Evolutionary conservation across 257 asterid genomes (phyloP).

Genomic region (Euphrasia confusa): DNA sequence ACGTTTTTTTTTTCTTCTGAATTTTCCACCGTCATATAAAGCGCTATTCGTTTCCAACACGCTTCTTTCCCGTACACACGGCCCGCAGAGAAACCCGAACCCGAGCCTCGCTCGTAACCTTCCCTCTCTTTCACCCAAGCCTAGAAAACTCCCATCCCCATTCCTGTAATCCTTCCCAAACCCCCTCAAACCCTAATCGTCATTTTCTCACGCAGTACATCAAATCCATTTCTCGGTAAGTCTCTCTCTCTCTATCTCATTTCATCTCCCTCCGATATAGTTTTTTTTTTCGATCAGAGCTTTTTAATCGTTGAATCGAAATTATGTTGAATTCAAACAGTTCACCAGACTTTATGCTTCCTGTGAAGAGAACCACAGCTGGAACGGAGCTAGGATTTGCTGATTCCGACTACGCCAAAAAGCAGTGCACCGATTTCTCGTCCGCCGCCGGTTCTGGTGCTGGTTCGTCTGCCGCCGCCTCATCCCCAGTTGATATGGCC

Average conservation of each 20-base stretch:
- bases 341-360: constrained; percentile 37
- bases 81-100: not conserved
- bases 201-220: constrained; percentile 21
- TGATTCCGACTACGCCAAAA: constrained; percentile 30
- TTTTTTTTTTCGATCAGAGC: too few relatives aligned
- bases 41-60: constrained; percentile 3
- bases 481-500: constrained; percentile 25
- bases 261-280: not conserved
- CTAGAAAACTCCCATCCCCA: constrained; percentile 12
- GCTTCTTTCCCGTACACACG: not conserved
- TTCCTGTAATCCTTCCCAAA: constrained; percentile 14
- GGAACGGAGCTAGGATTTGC: constrained; percentile 25
- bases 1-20: constrained; percentile 14
- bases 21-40: constrained; percentile 3
- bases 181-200: constrained; percentile 34
- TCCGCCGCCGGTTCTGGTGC: constrained; percentile 9
- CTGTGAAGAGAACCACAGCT: constrained; percentile 36
- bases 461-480: constrained; percentile 15
- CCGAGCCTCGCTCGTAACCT: constrained; percentile 19
- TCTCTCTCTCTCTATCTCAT: not conserved
- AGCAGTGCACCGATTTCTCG: constrained; percentile 24
- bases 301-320: constrained; percentile 8
- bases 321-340: constrained; percentile 33
- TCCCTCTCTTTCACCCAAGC: constrained; percentile 14
- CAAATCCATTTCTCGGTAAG: constrained; percentile 20